A percentile compares a stretch with the other conserved stretches of the same genome.
phyloP scores from a whole-genome alignment of 1,284 basidiomycete genomes.

The Cystobasidium sp. region DNA sequence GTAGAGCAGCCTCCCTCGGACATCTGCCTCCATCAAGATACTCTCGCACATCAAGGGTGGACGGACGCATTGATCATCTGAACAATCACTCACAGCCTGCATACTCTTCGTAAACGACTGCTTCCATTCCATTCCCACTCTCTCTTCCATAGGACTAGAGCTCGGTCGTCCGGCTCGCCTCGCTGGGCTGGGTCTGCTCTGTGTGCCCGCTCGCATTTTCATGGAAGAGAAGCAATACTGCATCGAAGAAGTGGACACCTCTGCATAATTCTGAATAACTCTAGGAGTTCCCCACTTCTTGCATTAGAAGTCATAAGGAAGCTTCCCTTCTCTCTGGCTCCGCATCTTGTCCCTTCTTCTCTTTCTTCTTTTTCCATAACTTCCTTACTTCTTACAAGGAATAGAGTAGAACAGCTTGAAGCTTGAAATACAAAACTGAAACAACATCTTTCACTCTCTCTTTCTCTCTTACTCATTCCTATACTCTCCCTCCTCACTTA shows the following conservation, averaged over 20 bases:
- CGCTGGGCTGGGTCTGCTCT: too few species aligned
- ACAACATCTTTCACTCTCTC: neutral
- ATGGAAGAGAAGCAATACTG: too few species aligned
- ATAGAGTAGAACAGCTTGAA: neutral
- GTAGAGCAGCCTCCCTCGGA: neutral
- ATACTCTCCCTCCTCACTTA: neutral
- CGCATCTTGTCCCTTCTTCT: neutral
- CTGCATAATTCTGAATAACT: too few species aligned
- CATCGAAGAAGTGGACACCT: too few species aligned
- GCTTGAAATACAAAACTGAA: neutral
- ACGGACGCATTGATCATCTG: neutral
- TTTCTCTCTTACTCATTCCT: constrained; percentile 2
- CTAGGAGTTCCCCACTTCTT: too few species aligned
- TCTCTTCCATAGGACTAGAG: neutral
- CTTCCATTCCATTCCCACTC: neutral
- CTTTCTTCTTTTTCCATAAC: neutral
- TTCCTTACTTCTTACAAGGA: neutral
- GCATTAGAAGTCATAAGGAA: too few species aligned
- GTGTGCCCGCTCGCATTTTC: too few species aligned
- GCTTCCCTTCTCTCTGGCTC: neutral
- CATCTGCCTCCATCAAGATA: neutral
- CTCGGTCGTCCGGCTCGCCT: neutral
- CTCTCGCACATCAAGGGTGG: neutral
- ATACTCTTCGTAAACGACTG: neutral
- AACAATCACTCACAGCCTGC: neutral